phyloP scores from a whole-genome alignment of 495 filamentous ascomycete genomes.

The Xylaria curta region DNA sequence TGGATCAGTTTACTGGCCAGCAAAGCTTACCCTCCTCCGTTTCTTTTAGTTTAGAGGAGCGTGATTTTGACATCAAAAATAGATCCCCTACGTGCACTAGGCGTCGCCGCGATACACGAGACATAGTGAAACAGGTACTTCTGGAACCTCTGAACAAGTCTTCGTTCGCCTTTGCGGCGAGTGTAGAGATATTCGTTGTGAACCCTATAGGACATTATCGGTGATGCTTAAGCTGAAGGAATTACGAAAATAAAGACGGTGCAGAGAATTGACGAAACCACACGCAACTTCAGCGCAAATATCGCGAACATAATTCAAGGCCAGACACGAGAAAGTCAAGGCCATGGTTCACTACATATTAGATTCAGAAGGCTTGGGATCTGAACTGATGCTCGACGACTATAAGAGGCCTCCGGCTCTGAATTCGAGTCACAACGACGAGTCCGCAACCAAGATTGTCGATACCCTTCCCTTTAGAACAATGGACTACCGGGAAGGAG shows the following conservation, averaged over 20 bases:
- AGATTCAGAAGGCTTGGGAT: neutral
- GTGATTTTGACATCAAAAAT: neutral
- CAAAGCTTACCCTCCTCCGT: neutral
- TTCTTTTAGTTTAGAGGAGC: too few species aligned
- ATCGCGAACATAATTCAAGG: neutral
- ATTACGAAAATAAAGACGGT: neutral
- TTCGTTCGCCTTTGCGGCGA: neutral
- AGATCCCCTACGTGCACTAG: neutral
- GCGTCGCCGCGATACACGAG: neutral
- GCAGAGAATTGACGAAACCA: neutral
- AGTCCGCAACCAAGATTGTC: neutral
- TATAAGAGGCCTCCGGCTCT: neutral
- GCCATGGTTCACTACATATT: neutral
- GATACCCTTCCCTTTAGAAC: neutral
- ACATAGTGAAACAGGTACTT: neutral
- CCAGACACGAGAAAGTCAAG: neutral
- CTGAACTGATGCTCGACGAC: neutral
- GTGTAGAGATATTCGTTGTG: neutral
- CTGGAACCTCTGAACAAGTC: neutral
- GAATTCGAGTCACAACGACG: neutral
- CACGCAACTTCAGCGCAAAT: neutral
- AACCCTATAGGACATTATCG: neutral
- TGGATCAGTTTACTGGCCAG: too few species aligned
- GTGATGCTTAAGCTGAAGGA: neutral
- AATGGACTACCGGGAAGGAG: neutral